Conservation (phyloP, 176 grass and related monocot species). For the Triticum aestivum region DNA sequence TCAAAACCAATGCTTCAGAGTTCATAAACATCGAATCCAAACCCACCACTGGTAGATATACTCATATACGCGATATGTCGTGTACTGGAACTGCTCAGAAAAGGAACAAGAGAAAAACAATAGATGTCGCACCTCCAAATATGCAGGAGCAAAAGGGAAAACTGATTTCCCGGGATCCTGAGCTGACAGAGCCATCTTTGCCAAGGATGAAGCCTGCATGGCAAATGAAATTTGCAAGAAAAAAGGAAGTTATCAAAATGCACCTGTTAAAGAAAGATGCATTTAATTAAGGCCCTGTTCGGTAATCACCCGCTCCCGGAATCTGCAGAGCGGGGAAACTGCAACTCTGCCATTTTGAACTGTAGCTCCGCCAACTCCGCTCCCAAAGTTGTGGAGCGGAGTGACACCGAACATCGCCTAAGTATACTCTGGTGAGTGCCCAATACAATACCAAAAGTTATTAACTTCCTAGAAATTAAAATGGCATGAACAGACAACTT, state of each 20-base stretch:
- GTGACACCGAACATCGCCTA: no score
- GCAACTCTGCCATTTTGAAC: no score
- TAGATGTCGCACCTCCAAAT: slow-evolving; percentile 59
- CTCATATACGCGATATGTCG: not conserved
- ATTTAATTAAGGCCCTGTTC: not conserved
- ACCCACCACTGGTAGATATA: not conserved
- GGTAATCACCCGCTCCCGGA: no score
- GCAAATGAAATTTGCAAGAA: not conserved
- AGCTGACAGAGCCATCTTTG: slow-evolving; percentile 56
- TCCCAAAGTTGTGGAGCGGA: no score
- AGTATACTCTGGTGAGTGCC: not conserved
- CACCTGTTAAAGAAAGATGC: not conserved
- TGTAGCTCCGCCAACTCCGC: no score
- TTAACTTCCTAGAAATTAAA: not conserved
- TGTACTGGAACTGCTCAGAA: not conserved
- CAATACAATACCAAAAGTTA: not conserved
- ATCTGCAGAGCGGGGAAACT: no score
- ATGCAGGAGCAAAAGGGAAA: slow-evolving; percentile 71
- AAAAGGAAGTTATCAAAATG: slow-evolving; percentile 13
- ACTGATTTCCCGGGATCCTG: slow-evolving; percentile 36
- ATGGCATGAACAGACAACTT: not conserved
- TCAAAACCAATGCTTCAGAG: not conserved
- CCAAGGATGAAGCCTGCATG: slow-evolving; percentile 74
- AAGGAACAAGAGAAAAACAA: not conserved
- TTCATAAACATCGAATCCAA: no score